Percentiles rank a stretch among this genome's conserved stretches.
phyloP scores from a whole-genome alignment of 2,329 filamentous ascomycete genomes.

The Graphilbum fragrans region DNA sequence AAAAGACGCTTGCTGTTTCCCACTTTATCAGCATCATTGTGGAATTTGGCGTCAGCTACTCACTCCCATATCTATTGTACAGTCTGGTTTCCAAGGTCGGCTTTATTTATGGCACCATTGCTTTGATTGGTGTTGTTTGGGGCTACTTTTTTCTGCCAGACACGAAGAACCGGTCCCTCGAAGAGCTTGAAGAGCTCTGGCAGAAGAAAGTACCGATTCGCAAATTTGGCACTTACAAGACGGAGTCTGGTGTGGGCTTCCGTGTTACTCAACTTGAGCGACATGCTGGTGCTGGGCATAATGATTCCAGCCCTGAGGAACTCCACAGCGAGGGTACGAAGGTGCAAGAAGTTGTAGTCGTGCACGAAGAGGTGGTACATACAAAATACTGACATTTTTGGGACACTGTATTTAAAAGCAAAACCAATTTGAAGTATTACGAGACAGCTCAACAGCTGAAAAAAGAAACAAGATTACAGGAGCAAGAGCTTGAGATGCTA shows the following conservation, averaged over 20 bases:
- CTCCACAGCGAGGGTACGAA: too few relatives aligned
- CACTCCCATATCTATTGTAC: constrained; percentile 7
- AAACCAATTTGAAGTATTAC: too few relatives aligned
- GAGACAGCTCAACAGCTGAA: too few relatives aligned
- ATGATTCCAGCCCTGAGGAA: too few relatives aligned
- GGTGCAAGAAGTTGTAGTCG: too few relatives aligned
- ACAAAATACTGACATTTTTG: too few relatives aligned
- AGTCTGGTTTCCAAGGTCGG: constrained; percentile 8
- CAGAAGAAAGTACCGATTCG: constrained; percentile 3
- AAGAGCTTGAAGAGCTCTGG: constrained; percentile 10
- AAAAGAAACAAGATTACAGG: too few relatives aligned
- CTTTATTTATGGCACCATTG: constrained; percentile 8
- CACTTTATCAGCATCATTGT: constrained; percentile 2
- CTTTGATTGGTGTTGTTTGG: constrained; percentile 4
- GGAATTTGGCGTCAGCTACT: constrained; percentile 8
- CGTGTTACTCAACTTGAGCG: constrained; percentile 7
- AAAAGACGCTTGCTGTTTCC: constrained; percentile 4
- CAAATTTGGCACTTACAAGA: constrained; percentile 3
- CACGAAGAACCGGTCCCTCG: constrained; percentile 6
- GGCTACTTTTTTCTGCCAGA: constrained; percentile 9
- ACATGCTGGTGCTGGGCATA: constrained; percentile 6
- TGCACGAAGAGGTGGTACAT: too few relatives aligned
- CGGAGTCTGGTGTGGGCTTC: constrained; percentile 2
- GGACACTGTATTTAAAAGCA: too few relatives aligned
- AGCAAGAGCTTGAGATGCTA: too few relatives aligned